Evolutionary conservation across 176 grass and related monocot species (phyloP), one percentile per base, ranked within the genome.

Genomic region (Zea luxurians): DNA sequence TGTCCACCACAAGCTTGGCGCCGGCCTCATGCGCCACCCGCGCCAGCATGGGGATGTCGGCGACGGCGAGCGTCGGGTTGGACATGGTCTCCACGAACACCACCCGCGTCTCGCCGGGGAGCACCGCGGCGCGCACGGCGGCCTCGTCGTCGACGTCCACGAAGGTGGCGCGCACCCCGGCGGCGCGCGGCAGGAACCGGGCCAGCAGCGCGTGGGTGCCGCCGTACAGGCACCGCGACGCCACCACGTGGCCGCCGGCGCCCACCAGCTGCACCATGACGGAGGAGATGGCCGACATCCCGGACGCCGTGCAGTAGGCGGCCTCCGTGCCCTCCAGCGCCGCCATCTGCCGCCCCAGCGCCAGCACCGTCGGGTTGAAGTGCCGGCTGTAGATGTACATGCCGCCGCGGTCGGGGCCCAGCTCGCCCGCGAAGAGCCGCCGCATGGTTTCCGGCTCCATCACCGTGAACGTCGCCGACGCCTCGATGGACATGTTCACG

Each of bases 401-500:
- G 78, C 94, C 92, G 59, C 92, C 95, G 61, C 95, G 89, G 64
- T 97, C 95, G 0, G 95, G 92, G 37, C 95, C 95, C 55, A 98
- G 92, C 74, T 98, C 95, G 0, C 95, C 95, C 1, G 89, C 55
- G 81, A 94, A 98, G 20, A 98, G 87, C 1, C 89, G 85, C 1
- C 91, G 82, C 91, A 98, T 90, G 36, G 95, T 98, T 20, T 98
- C 95, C 2, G 95, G 83, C 81, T 98, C 95, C 95, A 98, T 98
- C 80, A 94, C 95, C 7, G 95, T 98, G 95, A 98, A 98, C 66
- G 95, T 98, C 36, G 95, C 95, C 8, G 95, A 98, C 61, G 95
- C 95, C 91, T 98, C 95, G 82, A 98, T 98, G 53, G 95, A 98
- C 95, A 98, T 98, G 89, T 98, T 98, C 65, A 98, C 92, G 38